Percentiles rank a stretch among this genome's conserved stretches.
These are phyloP conservation scores for Kodamaea fungicola DNA, from an alignment of 1,139 yeast genomes.

Conservation along the genomic window DNA sequence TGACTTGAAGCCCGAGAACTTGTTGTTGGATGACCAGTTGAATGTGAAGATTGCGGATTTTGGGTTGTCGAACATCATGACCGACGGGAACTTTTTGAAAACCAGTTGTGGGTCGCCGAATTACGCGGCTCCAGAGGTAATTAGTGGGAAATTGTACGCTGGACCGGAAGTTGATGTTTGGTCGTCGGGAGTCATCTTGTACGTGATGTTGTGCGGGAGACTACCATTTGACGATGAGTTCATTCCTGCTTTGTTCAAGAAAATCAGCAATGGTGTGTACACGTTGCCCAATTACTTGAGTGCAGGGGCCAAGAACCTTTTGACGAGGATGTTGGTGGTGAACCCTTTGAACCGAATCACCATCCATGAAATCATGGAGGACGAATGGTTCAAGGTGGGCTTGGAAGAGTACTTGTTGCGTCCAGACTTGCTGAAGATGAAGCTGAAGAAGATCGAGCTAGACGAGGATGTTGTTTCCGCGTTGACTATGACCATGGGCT, in stretches of 20 bases:
- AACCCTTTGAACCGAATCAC: constrained; percentile 95
- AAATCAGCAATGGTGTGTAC: constrained; percentile 92
- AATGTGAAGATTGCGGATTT: constrained; percentile 97
- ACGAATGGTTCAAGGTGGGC: constrained; percentile 89
- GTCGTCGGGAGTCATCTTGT: constrained; percentile 95
- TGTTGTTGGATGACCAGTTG: constrained; percentile 82
- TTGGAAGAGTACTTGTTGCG: constrained; percentile 83
- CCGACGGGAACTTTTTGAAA: constrained; percentile 94
- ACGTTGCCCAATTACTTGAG: constrained; percentile 88
- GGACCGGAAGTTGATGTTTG: constrained; percentile 99
- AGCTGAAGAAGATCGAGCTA: constrained; percentile 45
- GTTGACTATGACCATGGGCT: constrained; percentile 86
- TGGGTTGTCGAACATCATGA: constrained; percentile 94
- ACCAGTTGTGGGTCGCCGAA: constrained; percentile 97
- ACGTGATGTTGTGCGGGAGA: constrained; percentile 96
- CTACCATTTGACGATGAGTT: constrained; percentile 97
- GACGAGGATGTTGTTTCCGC: constrained; percentile 82
- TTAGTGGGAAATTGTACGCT: constrained; percentile 92
- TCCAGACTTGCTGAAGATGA: constrained; percentile 49
- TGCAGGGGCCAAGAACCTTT: constrained; percentile 79
- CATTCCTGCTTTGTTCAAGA: constrained; percentile 92
- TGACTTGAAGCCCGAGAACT: constrained; percentile 92
- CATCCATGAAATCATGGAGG: constrained; percentile 90
- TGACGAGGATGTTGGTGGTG: constrained; percentile 92
- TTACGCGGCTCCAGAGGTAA: constrained; percentile 98